Evolutionary conservation across 495 filamentous ascomycete genomes (phyloP), one percentile per base, ranked within the genome.

Genomic region (Penicillium robsamsonii): DNA sequence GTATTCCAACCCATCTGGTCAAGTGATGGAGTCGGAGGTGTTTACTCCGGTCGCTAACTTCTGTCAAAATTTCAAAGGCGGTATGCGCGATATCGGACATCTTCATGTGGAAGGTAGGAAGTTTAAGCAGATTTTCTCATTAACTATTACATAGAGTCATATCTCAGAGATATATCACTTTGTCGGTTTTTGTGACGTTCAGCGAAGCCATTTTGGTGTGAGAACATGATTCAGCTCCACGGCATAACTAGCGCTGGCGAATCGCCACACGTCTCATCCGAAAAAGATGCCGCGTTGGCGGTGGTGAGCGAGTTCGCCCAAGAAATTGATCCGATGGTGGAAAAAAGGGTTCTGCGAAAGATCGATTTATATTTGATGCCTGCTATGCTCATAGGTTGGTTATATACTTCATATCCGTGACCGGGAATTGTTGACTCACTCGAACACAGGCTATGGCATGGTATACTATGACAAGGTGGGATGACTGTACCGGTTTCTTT

Each of bases 401-500:
- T 38, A 11, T 15, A 10, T 5, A 8, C 13, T 24, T 6, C 7
- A 40, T 5, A 48, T 20, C 1, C 13, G 11, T 12, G 17, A 12
- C 41, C 8, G n/a, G 30, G 24, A n/a, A 10, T 27, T 40, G 27
- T 30, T 35, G 18, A 27, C 42, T 46, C 40, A 27, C 24, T 31
- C 8, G 7, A 30, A 4, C n/a, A 33, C 55, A 77, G 74, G 80
- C 3, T 84, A 90, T 73, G 87, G 87, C 11, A 75, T 91, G 46
- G 86, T 90, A 7, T 91, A 90, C 67, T 90, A 88, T 63, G 88
- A 91, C 68, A 91, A 90, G 67, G 83, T 80, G 55, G n/a, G 61
- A 46, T 31, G 2, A 3, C 38, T 44, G 8, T 24, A 3, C 12
- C 10, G 30, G 12, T 42, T 18, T 31, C 18, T 31, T n/a, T 45